Evolutionary conservation across 73 alveolate species (phyloP).

Genomic region (Uronychia binucleata): DNA sequence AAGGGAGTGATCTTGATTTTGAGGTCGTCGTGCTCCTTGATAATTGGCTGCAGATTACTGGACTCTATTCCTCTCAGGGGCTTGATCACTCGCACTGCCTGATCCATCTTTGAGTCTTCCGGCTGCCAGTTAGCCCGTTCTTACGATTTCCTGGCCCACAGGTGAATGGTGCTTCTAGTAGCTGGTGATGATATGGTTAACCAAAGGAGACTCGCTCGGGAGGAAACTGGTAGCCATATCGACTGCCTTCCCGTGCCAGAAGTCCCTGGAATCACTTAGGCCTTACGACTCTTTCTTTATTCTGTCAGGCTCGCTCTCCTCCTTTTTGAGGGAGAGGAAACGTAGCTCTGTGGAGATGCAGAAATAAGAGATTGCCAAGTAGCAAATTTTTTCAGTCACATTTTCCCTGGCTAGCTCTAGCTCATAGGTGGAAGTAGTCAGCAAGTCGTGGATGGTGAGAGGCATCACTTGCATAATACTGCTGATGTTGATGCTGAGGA

Average conservation of each 20-base stretch:
- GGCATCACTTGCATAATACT: slow-evolving; percentile 56
- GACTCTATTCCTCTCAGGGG: slow-evolving; percentile 43
- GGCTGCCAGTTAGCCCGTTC: slow-evolving; percentile 1
- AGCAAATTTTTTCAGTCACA: slow-evolving; percentile 52
- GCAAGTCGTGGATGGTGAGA: slow-evolving; percentile 39
- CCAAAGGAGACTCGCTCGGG: slow-evolving; percentile 59
- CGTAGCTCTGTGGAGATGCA: slow-evolving; percentile 63
- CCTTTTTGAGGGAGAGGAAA: slow-evolving; percentile 35
- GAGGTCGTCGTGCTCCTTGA: slow-evolving; percentile 36
- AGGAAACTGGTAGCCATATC: slow-evolving; percentile 53
- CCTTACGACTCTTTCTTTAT: background rate
- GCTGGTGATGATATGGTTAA: slow-evolving; percentile 43
- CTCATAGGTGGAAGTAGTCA: slow-evolving; percentile 1
- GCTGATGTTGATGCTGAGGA: slow-evolving; percentile 29
- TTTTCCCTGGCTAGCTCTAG: slow-evolving; percentile 64
- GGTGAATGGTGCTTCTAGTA: slow-evolving; percentile 66
- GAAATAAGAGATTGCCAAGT: slow-evolving; percentile 50
- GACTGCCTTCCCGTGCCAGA: slow-evolving; percentile 66
- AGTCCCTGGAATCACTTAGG: slow-evolving; percentile 9
- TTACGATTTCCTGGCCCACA: slow-evolving; percentile 1
- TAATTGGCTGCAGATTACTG: slow-evolving; percentile 37
- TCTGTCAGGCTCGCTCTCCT: slow-evolving; percentile 11
- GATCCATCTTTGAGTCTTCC: slow-evolving; percentile 30
- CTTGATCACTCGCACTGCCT: slow-evolving; percentile 24
- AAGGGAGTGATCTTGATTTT: background rate